Evolutionary conservation across 2,329 filamentous ascomycete species (phyloP).

Genomic region (Stachybotrys chlorohalonatus): DNA sequence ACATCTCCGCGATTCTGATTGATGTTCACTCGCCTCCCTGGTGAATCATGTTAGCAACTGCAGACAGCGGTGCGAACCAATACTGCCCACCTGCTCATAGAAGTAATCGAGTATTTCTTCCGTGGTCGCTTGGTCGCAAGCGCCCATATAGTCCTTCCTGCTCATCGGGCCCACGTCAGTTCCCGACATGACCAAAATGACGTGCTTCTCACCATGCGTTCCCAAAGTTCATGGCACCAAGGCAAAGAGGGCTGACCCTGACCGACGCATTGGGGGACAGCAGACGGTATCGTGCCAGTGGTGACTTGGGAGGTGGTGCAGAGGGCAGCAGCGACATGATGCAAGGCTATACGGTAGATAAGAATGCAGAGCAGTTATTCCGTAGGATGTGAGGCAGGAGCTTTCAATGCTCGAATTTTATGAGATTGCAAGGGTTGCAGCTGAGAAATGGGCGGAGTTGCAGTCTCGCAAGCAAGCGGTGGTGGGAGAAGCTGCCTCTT

Average conservation of each 20-base stretch:
- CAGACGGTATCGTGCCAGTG: conserved; percentile 55
- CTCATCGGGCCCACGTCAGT: not conserved
- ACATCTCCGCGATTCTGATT: not conserved
- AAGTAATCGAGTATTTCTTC: conserved; percentile 60
- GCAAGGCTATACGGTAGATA: conserved; percentile 4
- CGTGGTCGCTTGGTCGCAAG: conserved; percentile 51
- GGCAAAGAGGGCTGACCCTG: conserved; percentile 56
- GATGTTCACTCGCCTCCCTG: conserved; percentile 14
- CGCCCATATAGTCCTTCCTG: conserved; percentile 50
- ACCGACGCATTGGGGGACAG: conserved; percentile 57
- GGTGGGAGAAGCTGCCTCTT: too few relatives aligned
- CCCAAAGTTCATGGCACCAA: conserved; percentile 60
- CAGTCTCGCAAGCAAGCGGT: too few relatives aligned
- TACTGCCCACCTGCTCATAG: conserved; percentile 37
- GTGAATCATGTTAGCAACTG: conserved; percentile 4
- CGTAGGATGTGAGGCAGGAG: not conserved
- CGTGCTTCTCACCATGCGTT: conserved; percentile 32
- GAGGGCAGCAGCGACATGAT: conserved; percentile 14
- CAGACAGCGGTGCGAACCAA: not conserved
- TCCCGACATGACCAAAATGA: not conserved
- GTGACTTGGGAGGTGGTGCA: conserved; percentile 45
- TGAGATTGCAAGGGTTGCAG: too few relatives aligned
- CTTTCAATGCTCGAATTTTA: too few relatives aligned
- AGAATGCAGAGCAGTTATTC: not conserved
- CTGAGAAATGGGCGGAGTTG: too few relatives aligned